Evolutionary conservation across 169 alveolate genomes (phyloP), one percentile per base, ranked within the genome.

Genomic region (Plasmodium vinckei): DNA sequence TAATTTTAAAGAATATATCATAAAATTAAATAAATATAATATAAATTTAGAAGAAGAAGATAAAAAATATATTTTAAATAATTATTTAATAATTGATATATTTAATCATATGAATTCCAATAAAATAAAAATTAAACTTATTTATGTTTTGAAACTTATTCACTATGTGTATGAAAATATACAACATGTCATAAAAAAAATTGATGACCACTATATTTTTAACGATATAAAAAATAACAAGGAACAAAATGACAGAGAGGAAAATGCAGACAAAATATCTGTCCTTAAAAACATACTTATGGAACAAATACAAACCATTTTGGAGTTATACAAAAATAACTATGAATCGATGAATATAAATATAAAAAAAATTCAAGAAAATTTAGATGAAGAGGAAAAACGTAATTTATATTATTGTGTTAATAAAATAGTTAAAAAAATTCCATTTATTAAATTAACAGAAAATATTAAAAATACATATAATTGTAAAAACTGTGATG

Each of bases 401-500:
- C 42, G 90, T 54, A 67, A 10, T 15, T 10, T 82, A 19, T 82
- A 42, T 21, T 82, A 82, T n/a, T 27, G 60, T 19, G 90, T 82
- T 1, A 65, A 82, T 25, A 82, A 82, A 56, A 82, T 82, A 0
- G 23, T 68, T 2, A 82, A 82, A 33, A 67, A 68, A 19, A 15
- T 82, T 1, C 82, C 90, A 1, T 82, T 82, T 67, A 82, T 82
- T 27, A 65, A 82, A 12, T 59, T 82, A 56, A 82, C 90, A 7
- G 90, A 82, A 51, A 82, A 82, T 67, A 17, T 82, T 10, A 82
- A 82, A 19, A 60, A 82, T 33, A 65, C 90, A 0, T 82, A 54
- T 67, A 82, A 82, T 54, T 82, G 90, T 67, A 82, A 82, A 82
- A 82, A 82, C 7, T 82, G 90, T 49, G 64, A 65, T 33, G 84